Conservation (phyloP, 257 asterid genomes). For the Prunella vulgaris region DNA sequence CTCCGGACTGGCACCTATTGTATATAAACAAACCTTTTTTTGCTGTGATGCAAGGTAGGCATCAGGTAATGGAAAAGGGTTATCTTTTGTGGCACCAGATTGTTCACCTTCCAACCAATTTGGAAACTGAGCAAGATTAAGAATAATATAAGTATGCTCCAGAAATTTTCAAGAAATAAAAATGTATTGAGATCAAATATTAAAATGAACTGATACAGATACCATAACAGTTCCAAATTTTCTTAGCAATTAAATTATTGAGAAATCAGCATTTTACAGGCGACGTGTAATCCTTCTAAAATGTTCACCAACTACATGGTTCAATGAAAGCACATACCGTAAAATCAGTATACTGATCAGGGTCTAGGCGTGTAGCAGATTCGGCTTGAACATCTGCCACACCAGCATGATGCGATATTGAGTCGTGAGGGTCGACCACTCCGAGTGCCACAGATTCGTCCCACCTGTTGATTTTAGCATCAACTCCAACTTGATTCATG, state of each 20-base stretch:
- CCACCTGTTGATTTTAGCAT: slow-evolving; percentile 74
- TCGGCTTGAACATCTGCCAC: slow-evolving; percentile 89
- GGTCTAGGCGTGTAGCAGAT: slow-evolving; percentile 73
- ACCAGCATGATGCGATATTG: slow-evolving; percentile 90
- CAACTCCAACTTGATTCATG: slow-evolving; percentile 72
- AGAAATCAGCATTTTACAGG: background rate
- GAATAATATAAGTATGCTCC: slow-evolving; percentile 10
- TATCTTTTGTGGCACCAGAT: slow-evolving; percentile 63
- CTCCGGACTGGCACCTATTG: too few relatives aligned
- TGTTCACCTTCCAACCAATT: slow-evolving; percentile 71
- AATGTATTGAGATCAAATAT: background rate
- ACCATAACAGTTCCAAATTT: background rate
- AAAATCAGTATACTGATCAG: slow-evolving; percentile 74
- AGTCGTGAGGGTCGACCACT: slow-evolving; percentile 90
- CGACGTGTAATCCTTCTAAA: background rate
- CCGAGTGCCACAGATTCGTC: slow-evolving; percentile 82
- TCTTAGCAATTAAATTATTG: slow-evolving; percentile 2
- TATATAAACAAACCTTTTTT: slow-evolving; percentile 53
- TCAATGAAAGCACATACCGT: slow-evolving; percentile 40
- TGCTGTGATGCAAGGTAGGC: slow-evolving; percentile 76
- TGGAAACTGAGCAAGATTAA: slow-evolving; percentile 54
- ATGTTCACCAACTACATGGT: background rate
- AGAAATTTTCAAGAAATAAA: slow-evolving; percentile 7
- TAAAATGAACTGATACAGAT: background rate
- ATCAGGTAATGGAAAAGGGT: slow-evolving; percentile 84